Evolutionary conservation across 768 basidiomycete genomes (phyloP).

Genomic region (Boletus vermiculosoides): DNA sequence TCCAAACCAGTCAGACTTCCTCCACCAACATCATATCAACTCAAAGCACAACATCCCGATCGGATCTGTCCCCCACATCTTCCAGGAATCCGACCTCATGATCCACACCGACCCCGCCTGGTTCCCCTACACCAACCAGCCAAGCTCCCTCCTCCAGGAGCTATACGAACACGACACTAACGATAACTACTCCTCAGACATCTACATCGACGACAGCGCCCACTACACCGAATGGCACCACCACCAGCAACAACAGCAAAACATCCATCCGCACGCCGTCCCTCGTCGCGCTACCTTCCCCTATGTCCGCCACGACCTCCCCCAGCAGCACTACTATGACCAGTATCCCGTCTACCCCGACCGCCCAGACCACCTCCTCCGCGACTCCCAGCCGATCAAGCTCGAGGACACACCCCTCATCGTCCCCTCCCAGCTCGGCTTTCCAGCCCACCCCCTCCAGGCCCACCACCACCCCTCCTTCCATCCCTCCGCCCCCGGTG

Average conservation of each 20-base stretch:
- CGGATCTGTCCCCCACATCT: slow-evolving; percentile 51
- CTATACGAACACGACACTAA: slow-evolving; percentile 62
- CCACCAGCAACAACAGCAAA: slow-evolving; percentile 38
- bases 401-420: slow-evolving; percentile 60
- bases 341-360: slow-evolving; percentile 40
- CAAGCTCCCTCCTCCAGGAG: slow-evolving; percentile 64
- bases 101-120: slow-evolving; percentile 40
- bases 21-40: slow-evolving; percentile 24
- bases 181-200: slow-evolving; percentile 36
- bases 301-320: slow-evolving; percentile 70
- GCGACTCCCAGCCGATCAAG: slow-evolving; percentile 48
- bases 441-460: slow-evolving; percentile 29
- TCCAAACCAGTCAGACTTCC: slow-evolving; percentile 45
- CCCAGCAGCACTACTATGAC: slow-evolving; percentile 38
- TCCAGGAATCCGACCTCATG: slow-evolving; percentile 41
- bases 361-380: neutral
- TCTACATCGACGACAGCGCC: slow-evolving; percentile 37
- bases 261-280: slow-evolving; percentile 28
- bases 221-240: slow-evolving; percentile 37
- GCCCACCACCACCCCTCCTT: slow-evolving; percentile 40
- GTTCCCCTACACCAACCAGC: slow-evolving; percentile 35
- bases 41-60: slow-evolving; percentile 40
- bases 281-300: slow-evolving; percentile 73
- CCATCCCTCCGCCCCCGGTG: slow-evolving; percentile 42
- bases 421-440: slow-evolving; percentile 58